Evolutionary conservation across 2,329 filamentous ascomycete species (phyloP), one percentile per base, ranked within the genome.

Genomic region (Botrytis hyacinthi): DNA sequence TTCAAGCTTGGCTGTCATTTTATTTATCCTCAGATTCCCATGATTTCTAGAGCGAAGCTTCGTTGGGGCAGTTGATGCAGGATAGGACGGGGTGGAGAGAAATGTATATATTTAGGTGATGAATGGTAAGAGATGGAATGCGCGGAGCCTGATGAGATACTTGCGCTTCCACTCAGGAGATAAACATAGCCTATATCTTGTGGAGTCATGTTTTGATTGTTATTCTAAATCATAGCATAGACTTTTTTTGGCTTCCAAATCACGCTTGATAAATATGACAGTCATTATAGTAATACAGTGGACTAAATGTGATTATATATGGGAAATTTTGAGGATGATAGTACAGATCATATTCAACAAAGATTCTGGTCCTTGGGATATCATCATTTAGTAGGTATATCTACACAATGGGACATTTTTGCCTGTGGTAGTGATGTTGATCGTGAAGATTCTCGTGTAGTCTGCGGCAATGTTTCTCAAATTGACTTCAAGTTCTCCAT

Each of bases 171-270:
- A 51, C 10, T n/a, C 12, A 7, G 3, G 48, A 16, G 26, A 16
- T n/a, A 7, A 51, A 22, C 4, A 0, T 12, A 1, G 4, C 14
- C 22, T 12, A 26, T 26, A 1, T 26, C 22, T 0, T 10, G 6
- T 26, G 22, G 22, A 26, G 4, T 6, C 0, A 9, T 26, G 9
- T 51, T 48, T 6, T 26, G 10, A 26, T 26, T 51, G 46, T 5
- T 51, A 26, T 51, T 7, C 1, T 3, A n/a, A 51, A 51, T 51
- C 10, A 2, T 16, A 0, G 48, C 26, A n/a, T 7, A n/a, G 4
- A n/a, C 26, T 14, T 14, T 14, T 14, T 3, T 51, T 51, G 12
- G 26, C 26, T 51, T 48, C 16, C 48, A 51, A n/a, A 51, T n/a
- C 4, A 51, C 26, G 48, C 14, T 51, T 51, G 48, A 51, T n/a